Percentiles rank a stretch among this genome's conserved stretches.
These are phyloP conservation scores for Synura sp. DNA, from an alignment of 352 stramenopile genomes.

Conservation along the genomic window DNA sequence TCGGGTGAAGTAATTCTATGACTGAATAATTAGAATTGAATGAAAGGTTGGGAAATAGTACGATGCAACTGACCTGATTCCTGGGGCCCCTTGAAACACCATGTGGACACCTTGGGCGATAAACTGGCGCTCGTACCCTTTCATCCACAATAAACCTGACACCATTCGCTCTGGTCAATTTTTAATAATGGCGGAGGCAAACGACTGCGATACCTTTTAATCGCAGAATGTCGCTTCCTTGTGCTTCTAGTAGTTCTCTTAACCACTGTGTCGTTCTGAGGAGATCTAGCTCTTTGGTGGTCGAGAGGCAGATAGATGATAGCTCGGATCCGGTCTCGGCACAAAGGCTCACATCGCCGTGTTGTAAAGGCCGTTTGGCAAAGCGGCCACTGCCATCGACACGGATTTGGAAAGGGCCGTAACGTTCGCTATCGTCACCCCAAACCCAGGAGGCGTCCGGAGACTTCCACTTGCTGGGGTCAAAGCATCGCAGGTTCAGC, in stretches of 20 bases:
- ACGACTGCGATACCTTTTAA: conserved; percentile 54
- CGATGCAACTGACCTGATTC: conserved; percentile 55
- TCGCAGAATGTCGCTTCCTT: conserved; percentile 59
- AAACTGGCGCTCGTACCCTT: conserved; percentile 61
- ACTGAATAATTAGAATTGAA: too few species aligned
- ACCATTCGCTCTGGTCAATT: too few species aligned
- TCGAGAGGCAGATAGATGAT: not conserved
- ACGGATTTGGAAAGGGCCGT: too few species aligned
- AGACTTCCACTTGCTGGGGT: too few species aligned
- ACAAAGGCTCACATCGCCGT: too few species aligned
- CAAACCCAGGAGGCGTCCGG: too few species aligned
- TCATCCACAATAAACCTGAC: conserved; percentile 56
- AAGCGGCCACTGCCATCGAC: too few species aligned
- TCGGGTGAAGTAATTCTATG: too few species aligned
- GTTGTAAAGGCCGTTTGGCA: too few species aligned
- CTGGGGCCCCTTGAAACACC: conserved; percentile 61
- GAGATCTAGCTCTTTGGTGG: conserved; percentile 49
- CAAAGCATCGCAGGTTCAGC: too few species aligned
- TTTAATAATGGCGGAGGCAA: not conserved
- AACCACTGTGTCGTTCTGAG: conserved; percentile 61
- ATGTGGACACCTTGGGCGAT: conserved; percentile 67
- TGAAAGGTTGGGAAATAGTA: too few species aligned
- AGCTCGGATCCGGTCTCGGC: not conserved
- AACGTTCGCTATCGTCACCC: too few species aligned
- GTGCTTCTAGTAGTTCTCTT: conserved; percentile 55